A percentile compares a stretch with the other conserved stretches of the same genome.
Evolutionary conservation across 495 filamentous ascomycete genomes (phyloP).

Genomic region (Aspergillus hancockii): DNA sequence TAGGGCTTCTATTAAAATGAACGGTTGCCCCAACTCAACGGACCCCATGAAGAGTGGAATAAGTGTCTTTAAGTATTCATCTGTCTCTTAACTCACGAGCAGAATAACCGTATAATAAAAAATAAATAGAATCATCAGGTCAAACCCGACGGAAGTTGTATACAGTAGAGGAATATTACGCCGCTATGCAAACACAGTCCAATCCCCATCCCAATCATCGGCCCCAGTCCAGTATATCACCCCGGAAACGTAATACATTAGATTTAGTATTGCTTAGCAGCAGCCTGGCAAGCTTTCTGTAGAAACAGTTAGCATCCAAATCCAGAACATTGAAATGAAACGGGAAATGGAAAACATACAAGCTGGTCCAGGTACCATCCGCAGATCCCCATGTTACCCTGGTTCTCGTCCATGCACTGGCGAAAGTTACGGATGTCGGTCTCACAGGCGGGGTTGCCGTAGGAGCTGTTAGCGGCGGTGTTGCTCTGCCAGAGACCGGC

Average conservation of each 20-base stretch:
- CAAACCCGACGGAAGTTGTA: conserved; percentile 12
- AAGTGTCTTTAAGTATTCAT: conserved; percentile 20
- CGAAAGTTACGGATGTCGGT: conserved; percentile 83
- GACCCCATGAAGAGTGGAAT: conserved; percentile 21
- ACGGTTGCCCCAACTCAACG: not conserved
- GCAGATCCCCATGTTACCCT: conserved; percentile 92
- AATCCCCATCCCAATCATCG: conserved; percentile 9
- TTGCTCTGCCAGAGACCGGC: conserved; percentile 54
- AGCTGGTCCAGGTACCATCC: conserved; percentile 98
- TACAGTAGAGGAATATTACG: conserved; percentile 19
- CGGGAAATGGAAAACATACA: conserved; percentile 36
- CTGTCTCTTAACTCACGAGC: conserved; percentile 7
- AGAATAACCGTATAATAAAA: not conserved
- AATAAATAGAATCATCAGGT: not conserved
- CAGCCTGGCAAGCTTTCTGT: conserved; percentile 89
- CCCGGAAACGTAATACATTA: not conserved
- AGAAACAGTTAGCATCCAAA: conserved; percentile 27
- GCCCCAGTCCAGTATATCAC: conserved; percentile 11
- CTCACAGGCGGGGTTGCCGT: conserved; percentile 64
- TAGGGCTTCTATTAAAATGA: not conserved
- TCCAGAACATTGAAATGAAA: not conserved
- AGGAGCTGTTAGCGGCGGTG: conserved; percentile 50
- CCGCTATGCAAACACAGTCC: conserved; percentile 29
- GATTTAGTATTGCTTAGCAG: conserved; percentile 79
- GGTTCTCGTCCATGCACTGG: conserved; percentile 91